Conservation (phyloP, 2,329 filamentous ascomycete species). For the Grosmannia penicillata region DNA sequence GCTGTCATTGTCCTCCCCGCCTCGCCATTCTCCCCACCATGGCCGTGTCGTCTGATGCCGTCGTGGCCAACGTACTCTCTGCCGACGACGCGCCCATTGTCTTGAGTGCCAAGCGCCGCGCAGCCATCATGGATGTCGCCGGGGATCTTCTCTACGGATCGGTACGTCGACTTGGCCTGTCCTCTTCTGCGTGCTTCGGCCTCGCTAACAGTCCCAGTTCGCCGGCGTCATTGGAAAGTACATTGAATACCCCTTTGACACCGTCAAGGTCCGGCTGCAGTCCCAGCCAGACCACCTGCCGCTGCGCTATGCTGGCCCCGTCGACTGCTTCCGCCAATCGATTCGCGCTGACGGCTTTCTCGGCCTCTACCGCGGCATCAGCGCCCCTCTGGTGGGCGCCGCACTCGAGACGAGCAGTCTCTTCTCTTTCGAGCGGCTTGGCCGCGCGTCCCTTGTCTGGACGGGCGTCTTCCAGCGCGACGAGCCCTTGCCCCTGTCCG, state of each 20-base stretch:
- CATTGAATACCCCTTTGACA: constrained; percentile 98
- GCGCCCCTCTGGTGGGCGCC: constrained; percentile 76
- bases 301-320: constrained; percentile 66
- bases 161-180: constrained; percentile 28
- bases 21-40: no score
- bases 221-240: constrained; percentile 87
- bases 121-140: constrained; percentile 47
- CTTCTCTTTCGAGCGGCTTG: constrained; percentile 77
- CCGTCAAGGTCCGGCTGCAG: constrained; percentile 91
- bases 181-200: background rate
- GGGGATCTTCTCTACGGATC: constrained; percentile 87
- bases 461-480: constrained; percentile 32
- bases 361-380: constrained; percentile 84
- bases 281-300: constrained; percentile 81
- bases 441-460: constrained; percentile 50
- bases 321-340: constrained; percentile 89
- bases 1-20: no score
- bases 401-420: constrained; percentile 84
- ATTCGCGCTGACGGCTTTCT: constrained; percentile 63
- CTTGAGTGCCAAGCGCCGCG: constrained; percentile 17
- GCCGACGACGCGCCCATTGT: background rate
- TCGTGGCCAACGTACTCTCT: no score
- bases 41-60: background rate
- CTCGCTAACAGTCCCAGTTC: constrained; percentile 26
- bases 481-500: constrained; percentile 54